phyloP scores from a whole-genome alignment of 2,329 filamentous ascomycete genomes.

The Colletotrichum sp. region DNA sequence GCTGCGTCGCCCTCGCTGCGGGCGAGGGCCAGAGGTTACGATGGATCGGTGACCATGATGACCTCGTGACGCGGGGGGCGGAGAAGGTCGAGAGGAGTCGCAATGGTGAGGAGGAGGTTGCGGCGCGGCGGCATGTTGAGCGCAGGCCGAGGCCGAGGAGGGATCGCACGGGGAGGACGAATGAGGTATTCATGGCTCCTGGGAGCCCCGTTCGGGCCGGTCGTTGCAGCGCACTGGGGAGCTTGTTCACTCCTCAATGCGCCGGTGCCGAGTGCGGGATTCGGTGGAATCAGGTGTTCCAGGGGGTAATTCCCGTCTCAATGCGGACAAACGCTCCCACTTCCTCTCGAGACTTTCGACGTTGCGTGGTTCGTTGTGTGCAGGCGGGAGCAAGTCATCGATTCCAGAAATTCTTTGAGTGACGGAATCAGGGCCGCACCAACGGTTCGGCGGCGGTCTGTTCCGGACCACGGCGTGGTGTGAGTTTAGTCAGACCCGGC shows the following conservation, averaged over 20 bases:
- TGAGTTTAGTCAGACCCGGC: neutral
- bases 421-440: neutral
- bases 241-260: slow-evolving; percentile 11
- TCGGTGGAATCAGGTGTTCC: neutral
- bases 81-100: slow-evolving; percentile 8
- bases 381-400: neutral
- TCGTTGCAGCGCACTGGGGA: slow-evolving; percentile 9
- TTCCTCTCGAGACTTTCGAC: neutral
- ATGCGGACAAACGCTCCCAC: neutral
- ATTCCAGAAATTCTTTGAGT: slow-evolving; percentile 3
- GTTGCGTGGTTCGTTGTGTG: neutral
- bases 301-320: neutral
- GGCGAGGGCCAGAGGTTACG: slow-evolving; percentile 3
- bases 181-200: slow-evolving; percentile 20
- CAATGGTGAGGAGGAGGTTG: neutral
- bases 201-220: neutral
- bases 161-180: slow-evolving; percentile 16
- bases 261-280: neutral
- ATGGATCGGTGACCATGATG: neutral
- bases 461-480: neutral
- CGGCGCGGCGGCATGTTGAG: neutral
- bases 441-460: neutral
- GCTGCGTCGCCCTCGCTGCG: neutral
- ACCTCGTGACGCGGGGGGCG: neutral
- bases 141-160: slow-evolving; percentile 15